Evolutionary conservation across 2,329 filamentous ascomycete species (phyloP), one percentile per base, ranked within the genome.

Genomic region (Xylaria sp.): DNA sequence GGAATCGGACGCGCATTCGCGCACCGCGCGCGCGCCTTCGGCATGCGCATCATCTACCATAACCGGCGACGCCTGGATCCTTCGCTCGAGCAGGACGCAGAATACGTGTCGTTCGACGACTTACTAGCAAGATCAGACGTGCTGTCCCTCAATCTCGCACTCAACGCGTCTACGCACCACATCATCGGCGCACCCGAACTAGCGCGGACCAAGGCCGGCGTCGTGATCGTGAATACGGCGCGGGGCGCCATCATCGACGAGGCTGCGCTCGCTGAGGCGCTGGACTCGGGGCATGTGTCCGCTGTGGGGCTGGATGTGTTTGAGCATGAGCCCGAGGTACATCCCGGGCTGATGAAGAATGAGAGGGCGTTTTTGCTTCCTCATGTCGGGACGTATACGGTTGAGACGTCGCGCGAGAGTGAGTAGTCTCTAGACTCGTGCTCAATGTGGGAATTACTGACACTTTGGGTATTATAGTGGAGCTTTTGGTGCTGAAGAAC

Each of bases 341-440:
- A 92, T 72, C 86, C 87, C 1, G 86, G 86, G 0, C 80, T 92
- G 18, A 65, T 91, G 1, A 80, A 80, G 61, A 91, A 90, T 72
- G 85, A 85, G 4, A 84, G 87, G 70, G 89, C 90, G 0, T 81
- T 91, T 65, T 80, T 92, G 20, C 79, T 92, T 52, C 90, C 90
- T 44, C 90, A 92, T 75, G 86, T 92, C 81, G 90, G 90, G 0
- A 92, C 90, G 0, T 88, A 85, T 79, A 91, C 89, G 0, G 80
- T 84, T 10, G 90, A 92, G 82, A 84, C 79, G 10, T 69, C 76
- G 60, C 71, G 74, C 34, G 76, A 75, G 32, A 81, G 56, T 58
- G 23, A 46, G 56, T 58, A n/a, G 28, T 44, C 13, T 18, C 9
- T 3, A 23, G 2, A 39, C 12, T 20, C 32, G 9, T 7, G 3